Base-by-base conservation (phyloP, 176 grass and related monocot genomes). In the Melocanna baccifera region DNA sequence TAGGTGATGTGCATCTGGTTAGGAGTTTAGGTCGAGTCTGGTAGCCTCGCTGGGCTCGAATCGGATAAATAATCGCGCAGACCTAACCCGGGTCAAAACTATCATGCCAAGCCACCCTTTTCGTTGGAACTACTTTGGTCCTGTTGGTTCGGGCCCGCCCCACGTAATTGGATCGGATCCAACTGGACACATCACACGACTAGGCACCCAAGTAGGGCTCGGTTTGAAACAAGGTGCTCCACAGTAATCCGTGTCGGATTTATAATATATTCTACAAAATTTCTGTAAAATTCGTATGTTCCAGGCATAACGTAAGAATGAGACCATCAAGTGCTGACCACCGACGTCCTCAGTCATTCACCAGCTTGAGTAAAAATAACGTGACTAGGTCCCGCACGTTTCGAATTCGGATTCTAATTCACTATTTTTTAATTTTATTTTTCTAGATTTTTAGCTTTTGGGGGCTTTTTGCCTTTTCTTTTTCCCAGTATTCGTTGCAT, bases 1-100 rank as follows among this genome's bases (percentile, higher is more conserved):
- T 87, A 75, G 89, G 84, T 75, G 75, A 73, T 20, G 41, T 83
- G 80, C 42, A 30, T 79, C 67, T 22, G 61, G 71, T 71, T 89
- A 69, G 42, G 67, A 75, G 67, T 90, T 87, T 87, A 73, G 88
- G 84, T 87, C 25, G 25, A 73, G 84, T 83, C 83, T 79, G 61
- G 84, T 79, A n/a, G 28, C 71, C 26, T 40, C 3, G 37, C 67
- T 58, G 73, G 79, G 64, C 61, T 85, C 76, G 9, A 71, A 39
- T 39, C 4, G 36, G 48, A 74, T 80, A 82, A 65, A 78, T 18
- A 83, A 73, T 20, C 47, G 26, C 0, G 32, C 14, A 51, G 77
- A 50, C 65, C 5, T 12, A 12, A 40, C 52, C 53, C 28, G 0
- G 73, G 74, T 79, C 88, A 83, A 75, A 90, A 22, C 89, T 43